Evolutionary conservation across 352 stramenopile species (phyloP), one percentile per base, ranked within the genome.

Genomic region (Globisporangium ultimum): DNA sequence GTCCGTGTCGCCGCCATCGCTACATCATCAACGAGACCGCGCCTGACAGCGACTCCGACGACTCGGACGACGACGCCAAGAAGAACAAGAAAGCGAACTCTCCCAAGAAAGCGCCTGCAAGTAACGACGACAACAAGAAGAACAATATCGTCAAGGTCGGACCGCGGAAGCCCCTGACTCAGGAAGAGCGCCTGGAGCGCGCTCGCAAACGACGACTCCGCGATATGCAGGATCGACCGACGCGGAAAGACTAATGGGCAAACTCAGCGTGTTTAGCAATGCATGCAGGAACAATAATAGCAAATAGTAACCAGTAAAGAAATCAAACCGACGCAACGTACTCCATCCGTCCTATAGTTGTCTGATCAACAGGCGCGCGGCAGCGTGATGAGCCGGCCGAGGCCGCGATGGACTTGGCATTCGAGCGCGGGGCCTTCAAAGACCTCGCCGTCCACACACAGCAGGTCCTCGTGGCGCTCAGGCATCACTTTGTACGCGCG

Each of bases 141-240:
- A 58, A 75, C 22, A 88, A 86, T 40, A 69, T 88, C 14, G 72
- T 87, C 34, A 72, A 75, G 18, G 73, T 80, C 20, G 74, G 76
- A 7, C 60, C 76, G 55, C 74, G 80, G 17, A 88, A 87, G 42
- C 72, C 78, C 20, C 67, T 90, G n/a, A 88, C 68, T 5, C 79
- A 90, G 50, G 80, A 87, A 55, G 70, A 90, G 55, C 70, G 78
- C 0, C 74, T 88, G 14, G 80, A 90, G 43, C 72, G 80, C 8
- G 80, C 80, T 20, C 68, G 76, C 15, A 90, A 88, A 56, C 61
- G 80, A 11, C 67, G 80, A 9, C 54, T 87, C 48, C 61, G 78
- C 2, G 80, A 90, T 53, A 90, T 90, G 80, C 76, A 86, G 57
- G 78, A 90, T 54, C 68, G 78, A 2, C 78, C 80, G 15, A 83